Evolutionary conservation across 202 grass and related monocot genomes (phyloP), one percentile per base, ranked within the genome.

Genomic region (Saccharum hybrid): DNA sequence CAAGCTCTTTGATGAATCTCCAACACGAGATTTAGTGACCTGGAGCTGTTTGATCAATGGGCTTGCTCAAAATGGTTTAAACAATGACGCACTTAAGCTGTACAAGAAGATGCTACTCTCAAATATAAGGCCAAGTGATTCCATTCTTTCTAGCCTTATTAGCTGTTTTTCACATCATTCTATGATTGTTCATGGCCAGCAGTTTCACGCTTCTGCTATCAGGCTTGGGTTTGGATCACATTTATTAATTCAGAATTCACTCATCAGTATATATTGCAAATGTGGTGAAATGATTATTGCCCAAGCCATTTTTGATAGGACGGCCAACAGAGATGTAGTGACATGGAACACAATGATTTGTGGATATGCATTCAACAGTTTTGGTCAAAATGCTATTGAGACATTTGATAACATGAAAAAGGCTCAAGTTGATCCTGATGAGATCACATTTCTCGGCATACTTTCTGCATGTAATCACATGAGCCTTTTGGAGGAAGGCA

Each of bases 331-430:
- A 84, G 90, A 95, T 90, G 34, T 88, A 19, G 90, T 95, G 45
- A 86, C 93, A 82, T 92, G 93, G 93, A 95, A 95, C 78, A 63
- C 88, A 26, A 83, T 95, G 19, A 89, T 93, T 90, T 82, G 77
- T 76, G 93, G 93, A 65, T 90, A 90, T 76, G 93, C 93, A 59
- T 60, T 95, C 34, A 95, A 64, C 82, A 72, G 80, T 48, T 52
- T 88, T 71, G 83, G 80, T 72, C 56, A 90, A 65, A 82, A 90
- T 57, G 88, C 83, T 37, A 82, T 95, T 33, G 66, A 82, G 72
- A 72, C 81, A 36, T 95, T 93, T 21, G 73, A 82, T 54, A 74
- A 82, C 78, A 92, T 93, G 90, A 89, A 60, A 66, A 78, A 16
- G 15, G 48, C 83, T 33, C 69, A 83, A 76, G 62, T 87, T 18